Conservation (phyloP, 768 basidiomycete genomes). For the Serpula lacrymans region DNA sequence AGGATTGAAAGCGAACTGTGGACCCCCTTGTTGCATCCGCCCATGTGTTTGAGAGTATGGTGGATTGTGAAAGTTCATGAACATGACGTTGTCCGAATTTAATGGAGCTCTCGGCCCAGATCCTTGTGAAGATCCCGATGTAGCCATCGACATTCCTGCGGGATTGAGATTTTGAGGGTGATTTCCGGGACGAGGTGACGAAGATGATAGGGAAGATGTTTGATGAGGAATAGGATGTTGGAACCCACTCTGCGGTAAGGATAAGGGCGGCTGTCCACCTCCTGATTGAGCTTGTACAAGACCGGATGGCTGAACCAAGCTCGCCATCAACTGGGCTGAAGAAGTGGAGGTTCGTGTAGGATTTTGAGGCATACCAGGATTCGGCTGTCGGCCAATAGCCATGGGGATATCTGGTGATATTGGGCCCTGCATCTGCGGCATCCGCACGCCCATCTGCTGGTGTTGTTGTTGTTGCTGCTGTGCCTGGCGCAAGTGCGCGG, state of each 20-base stretch:
- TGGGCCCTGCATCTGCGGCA: slow-evolving; percentile 32
- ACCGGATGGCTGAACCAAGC: slow-evolving; percentile 32
- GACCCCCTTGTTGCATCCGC: slow-evolving; percentile 32
- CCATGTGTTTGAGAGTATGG: slow-evolving; percentile 30
- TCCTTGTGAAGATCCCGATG: slow-evolving; percentile 27
- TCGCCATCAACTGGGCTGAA: slow-evolving; percentile 48
- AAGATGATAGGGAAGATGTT: slow-evolving; percentile 21
- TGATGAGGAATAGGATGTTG: slow-evolving; percentile 29
- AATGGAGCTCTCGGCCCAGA: slow-evolving; percentile 33
- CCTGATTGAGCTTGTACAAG: slow-evolving; percentile 25
- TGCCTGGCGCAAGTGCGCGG: slow-evolving; percentile 31
- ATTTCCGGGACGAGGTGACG: slow-evolving; percentile 26
- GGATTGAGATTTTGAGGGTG: slow-evolving; percentile 28
- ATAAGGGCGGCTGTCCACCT: slow-evolving; percentile 20
- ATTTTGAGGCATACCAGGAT: slow-evolving; percentile 41
- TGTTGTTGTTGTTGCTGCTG: slow-evolving; percentile 34
- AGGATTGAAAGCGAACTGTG: slow-evolving; percentile 40
- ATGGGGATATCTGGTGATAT: slow-evolving; percentile 41
- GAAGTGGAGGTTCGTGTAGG: slow-evolving; percentile 41
- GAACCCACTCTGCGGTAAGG: slow-evolving; percentile 29
- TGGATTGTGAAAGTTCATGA: slow-evolving; percentile 38
- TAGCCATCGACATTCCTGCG: slow-evolving; percentile 26
- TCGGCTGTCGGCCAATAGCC: slow-evolving; percentile 37
- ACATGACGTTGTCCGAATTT: slow-evolving; percentile 45
- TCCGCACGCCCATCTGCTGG: slow-evolving; percentile 23